These are phyloP conservation scores for Thermomyces lanuginosus DNA, from an alignment of 2,329 filamentous ascomycete species.

Conservation along the genomic window DNA sequence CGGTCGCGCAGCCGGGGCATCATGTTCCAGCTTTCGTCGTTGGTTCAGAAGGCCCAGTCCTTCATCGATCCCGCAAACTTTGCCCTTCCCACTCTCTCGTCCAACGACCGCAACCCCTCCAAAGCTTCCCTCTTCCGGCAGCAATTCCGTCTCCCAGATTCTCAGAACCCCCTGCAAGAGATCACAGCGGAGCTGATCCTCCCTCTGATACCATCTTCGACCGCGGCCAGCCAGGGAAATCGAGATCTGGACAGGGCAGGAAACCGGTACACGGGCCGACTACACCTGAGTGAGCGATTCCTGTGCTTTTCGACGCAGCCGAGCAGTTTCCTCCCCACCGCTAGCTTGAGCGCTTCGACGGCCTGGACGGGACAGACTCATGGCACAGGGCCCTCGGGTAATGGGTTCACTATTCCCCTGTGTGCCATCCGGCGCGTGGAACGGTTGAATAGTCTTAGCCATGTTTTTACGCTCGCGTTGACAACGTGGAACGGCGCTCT, in stretches of 20 bases:
- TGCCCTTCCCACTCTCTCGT: constrained; percentile 53
- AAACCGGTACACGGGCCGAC: constrained; percentile 78
- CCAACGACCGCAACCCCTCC: constrained; percentile 65
- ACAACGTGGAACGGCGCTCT: constrained; percentile 73
- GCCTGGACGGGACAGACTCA: constrained; percentile 86
- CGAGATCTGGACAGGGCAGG: constrained; percentile 46
- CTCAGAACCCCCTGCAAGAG: constrained; percentile 86
- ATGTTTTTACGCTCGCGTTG: constrained; percentile 80
- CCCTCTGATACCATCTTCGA: constrained; percentile 42
- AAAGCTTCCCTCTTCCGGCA: constrained; percentile 87
- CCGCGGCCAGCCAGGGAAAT: constrained; percentile 8
- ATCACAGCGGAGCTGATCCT: constrained; percentile 93
- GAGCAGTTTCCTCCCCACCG: constrained; percentile 66
- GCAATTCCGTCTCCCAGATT: constrained; percentile 86
- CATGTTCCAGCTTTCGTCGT: constrained; percentile 54
- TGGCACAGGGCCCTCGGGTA: constrained; percentile 79
- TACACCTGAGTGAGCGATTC: constrained; percentile 86
- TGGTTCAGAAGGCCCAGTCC: constrained; percentile 91
- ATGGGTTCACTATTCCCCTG: constrained; percentile 87
- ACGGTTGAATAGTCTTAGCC: constrained; percentile 78
- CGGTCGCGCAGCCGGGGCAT: constrained; percentile 5
- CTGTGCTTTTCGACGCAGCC: constrained; percentile 93
- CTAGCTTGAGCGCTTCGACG: constrained; percentile 63
- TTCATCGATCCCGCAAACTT: constrained; percentile 80
- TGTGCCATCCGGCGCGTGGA: constrained; percentile 86